Conservation (phyloP, 305 asterid genomes). For the Solanum hybrid region DNA sequence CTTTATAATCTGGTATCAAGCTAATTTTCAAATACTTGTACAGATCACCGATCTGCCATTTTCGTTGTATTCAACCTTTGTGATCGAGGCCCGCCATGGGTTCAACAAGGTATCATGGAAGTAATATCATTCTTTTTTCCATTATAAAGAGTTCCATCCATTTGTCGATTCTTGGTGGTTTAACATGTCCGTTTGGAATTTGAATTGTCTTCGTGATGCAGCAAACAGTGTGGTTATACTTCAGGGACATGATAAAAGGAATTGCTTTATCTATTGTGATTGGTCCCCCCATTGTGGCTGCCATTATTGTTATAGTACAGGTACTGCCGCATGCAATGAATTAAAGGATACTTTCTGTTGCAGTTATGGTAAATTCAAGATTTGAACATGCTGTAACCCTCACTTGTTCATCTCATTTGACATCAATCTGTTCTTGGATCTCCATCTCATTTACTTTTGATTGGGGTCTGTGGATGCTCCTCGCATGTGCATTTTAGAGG, state of each 20-base stretch:
- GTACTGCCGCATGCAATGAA: conserved; percentile 22
- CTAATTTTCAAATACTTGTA: conserved; percentile 3
- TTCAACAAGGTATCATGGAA: conserved; percentile 64
- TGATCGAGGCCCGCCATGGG: conserved; percentile 94
- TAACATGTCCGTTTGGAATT: conserved; percentile 4
- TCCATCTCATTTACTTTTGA: background rate
- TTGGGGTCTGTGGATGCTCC: background rate
- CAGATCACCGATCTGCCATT: conserved; percentile 98
- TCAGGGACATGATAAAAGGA: conserved; percentile 90
- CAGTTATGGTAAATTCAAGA: background rate
- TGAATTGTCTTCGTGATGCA: conserved; percentile 22
- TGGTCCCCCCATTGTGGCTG: conserved; percentile 98
- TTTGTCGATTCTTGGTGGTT: background rate
- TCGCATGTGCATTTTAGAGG: background rate
- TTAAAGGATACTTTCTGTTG: conserved; percentile 6
- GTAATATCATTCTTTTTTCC: background rate
- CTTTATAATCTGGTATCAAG: background rate
- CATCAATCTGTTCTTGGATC: background rate
- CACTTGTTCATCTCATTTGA: background rate
- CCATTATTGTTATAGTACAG: conserved; percentile 84
- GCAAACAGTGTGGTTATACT: conserved; percentile 91
- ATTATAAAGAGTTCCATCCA: background rate
- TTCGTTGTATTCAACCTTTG: conserved; percentile 89
- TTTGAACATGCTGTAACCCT: conserved; percentile 2
- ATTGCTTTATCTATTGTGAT: conserved; percentile 48